Evolutionary conservation across 2,329 filamentous ascomycete species (phyloP).

Genomic region (Camptophora hylomeconis): DNA sequence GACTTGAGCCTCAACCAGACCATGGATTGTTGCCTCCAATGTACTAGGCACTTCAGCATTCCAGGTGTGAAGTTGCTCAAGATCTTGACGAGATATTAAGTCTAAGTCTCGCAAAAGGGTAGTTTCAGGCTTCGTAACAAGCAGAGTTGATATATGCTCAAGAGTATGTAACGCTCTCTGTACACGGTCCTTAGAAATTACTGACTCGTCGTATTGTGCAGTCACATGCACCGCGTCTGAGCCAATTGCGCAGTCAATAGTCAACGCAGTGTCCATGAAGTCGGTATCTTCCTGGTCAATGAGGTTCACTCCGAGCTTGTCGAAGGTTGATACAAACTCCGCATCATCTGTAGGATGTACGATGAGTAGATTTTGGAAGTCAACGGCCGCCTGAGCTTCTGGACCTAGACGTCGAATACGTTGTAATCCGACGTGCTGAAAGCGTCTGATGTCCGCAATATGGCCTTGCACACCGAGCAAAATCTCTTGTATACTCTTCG

Average conservation of each 20-base stretch:
- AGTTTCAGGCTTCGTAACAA: too few relatives aligned
- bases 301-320: background rate
- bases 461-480: slow-evolving; percentile 44
- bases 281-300: slow-evolving; percentile 26
- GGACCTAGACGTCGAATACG: slow-evolving; percentile 41
- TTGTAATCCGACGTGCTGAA: slow-evolving; percentile 48
- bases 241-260: slow-evolving; percentile 51
- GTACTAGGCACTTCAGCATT: too few relatives aligned
- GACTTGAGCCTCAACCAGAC: too few relatives aligned
- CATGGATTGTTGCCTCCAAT: too few relatives aligned
- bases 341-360: slow-evolving; percentile 6
- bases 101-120: too few relatives aligned
- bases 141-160: too few relatives aligned
- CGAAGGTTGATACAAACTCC: slow-evolving; percentile 1
- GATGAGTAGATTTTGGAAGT: slow-evolving; percentile 27
- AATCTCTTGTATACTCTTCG: slow-evolving; percentile 32
- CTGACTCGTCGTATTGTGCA: too few relatives aligned
- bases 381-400: slow-evolving; percentile 29
- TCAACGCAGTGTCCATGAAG: slow-evolving; percentile 49
- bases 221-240: too few relatives aligned
- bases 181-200: too few relatives aligned
- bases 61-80: too few relatives aligned
- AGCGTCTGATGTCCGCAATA: slow-evolving; percentile 44
- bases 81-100: too few relatives aligned
- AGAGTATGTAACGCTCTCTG: too few relatives aligned